A percentile compares a stretch with the other conserved stretches of the same genome.
phyloP scores from a whole-genome alignment of 768 basidiomycete species.

The Mycena rebaudengoi region DNA sequence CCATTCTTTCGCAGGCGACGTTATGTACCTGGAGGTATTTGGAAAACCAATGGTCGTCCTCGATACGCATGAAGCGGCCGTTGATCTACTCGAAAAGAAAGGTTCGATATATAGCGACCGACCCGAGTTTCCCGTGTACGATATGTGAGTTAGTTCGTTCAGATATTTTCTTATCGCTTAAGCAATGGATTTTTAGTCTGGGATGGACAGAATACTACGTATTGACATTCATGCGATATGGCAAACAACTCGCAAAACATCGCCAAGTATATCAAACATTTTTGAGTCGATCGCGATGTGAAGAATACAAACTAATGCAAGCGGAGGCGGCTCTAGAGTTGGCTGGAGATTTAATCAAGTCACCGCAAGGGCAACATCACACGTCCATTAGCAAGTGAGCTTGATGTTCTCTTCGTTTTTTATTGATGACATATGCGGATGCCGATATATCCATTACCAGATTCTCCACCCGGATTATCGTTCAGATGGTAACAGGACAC shows the following conservation, averaged over 20 bases:
- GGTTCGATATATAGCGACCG: constrained; percentile 37
- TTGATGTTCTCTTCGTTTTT: too few relatives aligned
- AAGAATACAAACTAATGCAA: constrained; percentile 19
- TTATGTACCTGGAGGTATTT: constrained; percentile 32
- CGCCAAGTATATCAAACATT: constrained; percentile 24
- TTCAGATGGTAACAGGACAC: constrained; percentile 26
- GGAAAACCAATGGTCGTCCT: constrained; percentile 38
- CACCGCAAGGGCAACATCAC: background rate
- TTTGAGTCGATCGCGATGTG: constrained; percentile 5
- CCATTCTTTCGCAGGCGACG: constrained; percentile 28
- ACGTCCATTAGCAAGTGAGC: constrained; percentile 9
- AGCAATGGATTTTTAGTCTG: constrained; percentile 13
- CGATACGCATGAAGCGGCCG: constrained; percentile 32
- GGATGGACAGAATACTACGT: constrained; percentile 26
- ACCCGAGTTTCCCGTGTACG: constrained; percentile 25
- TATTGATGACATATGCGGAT: too few relatives aligned
- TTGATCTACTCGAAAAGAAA: constrained; percentile 38
- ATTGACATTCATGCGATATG: constrained; percentile 26
- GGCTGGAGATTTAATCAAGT: constrained; percentile 3
- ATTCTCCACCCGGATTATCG: constrained; percentile 21
- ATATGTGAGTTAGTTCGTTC: constrained; percentile 26
- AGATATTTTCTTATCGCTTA: background rate
- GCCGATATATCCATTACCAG: too few relatives aligned
- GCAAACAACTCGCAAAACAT: constrained; percentile 25
- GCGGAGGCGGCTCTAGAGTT: constrained; percentile 9